Base-by-base conservation (phyloP, 2,329 filamentous ascomycete genomes). In the Beauveria pseudobassiana region DNA sequence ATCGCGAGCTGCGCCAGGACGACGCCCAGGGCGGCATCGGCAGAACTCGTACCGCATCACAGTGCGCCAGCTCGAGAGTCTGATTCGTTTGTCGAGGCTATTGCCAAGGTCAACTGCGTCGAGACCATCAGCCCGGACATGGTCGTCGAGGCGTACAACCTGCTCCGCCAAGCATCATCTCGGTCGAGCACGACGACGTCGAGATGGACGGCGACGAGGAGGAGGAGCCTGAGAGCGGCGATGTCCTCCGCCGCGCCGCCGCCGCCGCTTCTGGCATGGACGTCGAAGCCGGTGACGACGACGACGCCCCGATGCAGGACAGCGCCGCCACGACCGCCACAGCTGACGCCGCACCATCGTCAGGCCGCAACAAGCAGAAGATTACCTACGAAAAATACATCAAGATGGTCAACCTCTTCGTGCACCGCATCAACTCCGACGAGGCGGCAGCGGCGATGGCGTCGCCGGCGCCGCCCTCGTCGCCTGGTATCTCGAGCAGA, bases 361-460 rank as follows among this genome's bases (percentile, higher is more conserved):
- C 26, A 73, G 69, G 50, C 76, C 70, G 26, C 77, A 79, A 81
- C 67, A 92, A 89, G 77, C 95, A 90, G 59, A 95, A 92, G 69
- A 93, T 99, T 71, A 96, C 92, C 3, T 96, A 96, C 70, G 93
- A 98, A 70, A 95, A 96, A 75, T 99, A 96, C 75, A 90, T 93
- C 72, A 83, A 85, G 70, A 96, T 98, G 74, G 85, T 96, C 63
- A 96, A 96, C 72, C 76, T 90, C 69, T 80, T 99, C 52, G 90
- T 97, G 34, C 85, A 87, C 67, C 86, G 89, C 26, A 86, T 99
- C 68, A 91, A 88, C 68, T 89, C 93, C 61, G 91, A 96, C 69
- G 92, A 98, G 75, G 81, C 42, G 81, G 78, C 12, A 84, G 79
- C 0, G 91, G 90, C 46, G 91, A 96, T 67, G 95, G 95, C 62